Percentiles rank a stretch among this genome's conserved stretches.
These are phyloP conservation scores for Barnettozyma californica DNA, from an alignment of 805 yeast species.

Conservation along the genomic window DNA sequence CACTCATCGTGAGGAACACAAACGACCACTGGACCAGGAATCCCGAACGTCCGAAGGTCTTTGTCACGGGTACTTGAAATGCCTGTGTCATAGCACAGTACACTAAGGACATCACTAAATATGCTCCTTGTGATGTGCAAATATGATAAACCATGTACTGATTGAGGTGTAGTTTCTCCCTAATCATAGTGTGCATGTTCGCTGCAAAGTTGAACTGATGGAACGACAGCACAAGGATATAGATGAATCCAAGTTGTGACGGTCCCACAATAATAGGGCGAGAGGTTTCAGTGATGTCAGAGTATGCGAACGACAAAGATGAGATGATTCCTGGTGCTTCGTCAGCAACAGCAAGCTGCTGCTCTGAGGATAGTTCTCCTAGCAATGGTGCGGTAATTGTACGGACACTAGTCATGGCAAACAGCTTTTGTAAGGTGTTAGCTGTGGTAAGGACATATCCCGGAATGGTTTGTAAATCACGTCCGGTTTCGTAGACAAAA, in stretches of 20 bases:
- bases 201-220: constrained; percentile 58
- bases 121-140: constrained; percentile 41
- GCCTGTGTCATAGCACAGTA: constrained; percentile 54
- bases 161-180: constrained; percentile 8
- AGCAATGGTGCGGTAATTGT: constrained; percentile 14
- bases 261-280: constrained; percentile 51
- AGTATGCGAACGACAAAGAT: constrained; percentile 14
- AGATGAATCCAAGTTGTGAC: constrained; percentile 62
- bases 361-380: constrained; percentile 10
- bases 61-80: constrained; percentile 48
- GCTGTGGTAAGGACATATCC: constrained; percentile 38
- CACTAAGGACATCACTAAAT: constrained; percentile 46
- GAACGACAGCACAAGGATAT: constrained; percentile 59
- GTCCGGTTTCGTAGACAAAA: constrained; percentile 51
- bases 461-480: constrained; percentile 44
- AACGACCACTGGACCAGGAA: constrained; percentile 65
- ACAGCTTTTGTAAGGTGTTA: constrained; percentile 10
- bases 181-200: constrained; percentile 36
- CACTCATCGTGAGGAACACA: constrained; percentile 54
- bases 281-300: constrained; percentile 40
- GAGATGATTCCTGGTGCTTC: constrained; percentile 24
- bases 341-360: constrained; percentile 12
- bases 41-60: constrained; percentile 55
- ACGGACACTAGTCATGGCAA: constrained; percentile 17
- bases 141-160: constrained; percentile 47